phyloP scores from a whole-genome alignment of 2,329 filamentous ascomycete species.

The Colletotrichum musae region DNA sequence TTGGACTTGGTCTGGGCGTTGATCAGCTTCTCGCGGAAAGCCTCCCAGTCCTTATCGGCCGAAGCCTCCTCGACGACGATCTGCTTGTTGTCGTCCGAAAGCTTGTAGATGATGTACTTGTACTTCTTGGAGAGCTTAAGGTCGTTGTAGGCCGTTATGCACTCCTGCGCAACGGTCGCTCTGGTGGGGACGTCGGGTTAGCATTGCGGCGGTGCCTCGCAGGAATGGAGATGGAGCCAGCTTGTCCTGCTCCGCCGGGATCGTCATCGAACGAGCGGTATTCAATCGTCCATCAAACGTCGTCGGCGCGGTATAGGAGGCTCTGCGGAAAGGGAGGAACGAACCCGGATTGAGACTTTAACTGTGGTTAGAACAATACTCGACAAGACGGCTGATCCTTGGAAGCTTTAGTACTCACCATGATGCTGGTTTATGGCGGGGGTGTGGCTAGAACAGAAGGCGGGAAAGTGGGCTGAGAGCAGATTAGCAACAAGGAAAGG shows the following conservation, averaged over 20 bases:
- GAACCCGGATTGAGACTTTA: conserved; percentile 78
- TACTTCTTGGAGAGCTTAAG: conserved; percentile 86
- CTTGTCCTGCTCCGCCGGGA: conserved; percentile 39
- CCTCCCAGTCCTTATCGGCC: conserved; percentile 76
- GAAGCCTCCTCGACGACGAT: conserved; percentile 85
- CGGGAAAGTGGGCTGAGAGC: conserved; percentile 43
- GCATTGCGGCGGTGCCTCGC: conserved; percentile 33
- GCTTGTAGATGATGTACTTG: conserved; percentile 92
- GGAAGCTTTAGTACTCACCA: conserved; percentile 53
- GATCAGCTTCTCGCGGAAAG: conserved; percentile 83
- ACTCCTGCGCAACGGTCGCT: conserved; percentile 80
- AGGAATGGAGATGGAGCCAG: conserved; percentile 33
- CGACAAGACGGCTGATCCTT: conserved; percentile 30
- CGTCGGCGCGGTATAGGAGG: conserved; percentile 25
- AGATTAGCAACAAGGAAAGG: conserved; percentile 31
- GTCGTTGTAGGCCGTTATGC: conserved; percentile 81
- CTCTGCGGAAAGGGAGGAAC: conserved; percentile 52
- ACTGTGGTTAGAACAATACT: conserved; percentile 34
- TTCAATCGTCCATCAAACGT: conserved; percentile 29
- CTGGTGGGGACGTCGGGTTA: conserved; percentile 58
- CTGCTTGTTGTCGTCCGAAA: conserved; percentile 85
- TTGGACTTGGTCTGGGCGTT: conserved; percentile 81
- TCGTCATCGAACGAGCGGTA: conserved; percentile 36
- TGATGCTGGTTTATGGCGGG: conserved; percentile 51
- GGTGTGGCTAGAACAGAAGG: conserved; percentile 41